Conservation (phyloP, 805 yeast species). For the Myxozyma mucilagina region DNA sequence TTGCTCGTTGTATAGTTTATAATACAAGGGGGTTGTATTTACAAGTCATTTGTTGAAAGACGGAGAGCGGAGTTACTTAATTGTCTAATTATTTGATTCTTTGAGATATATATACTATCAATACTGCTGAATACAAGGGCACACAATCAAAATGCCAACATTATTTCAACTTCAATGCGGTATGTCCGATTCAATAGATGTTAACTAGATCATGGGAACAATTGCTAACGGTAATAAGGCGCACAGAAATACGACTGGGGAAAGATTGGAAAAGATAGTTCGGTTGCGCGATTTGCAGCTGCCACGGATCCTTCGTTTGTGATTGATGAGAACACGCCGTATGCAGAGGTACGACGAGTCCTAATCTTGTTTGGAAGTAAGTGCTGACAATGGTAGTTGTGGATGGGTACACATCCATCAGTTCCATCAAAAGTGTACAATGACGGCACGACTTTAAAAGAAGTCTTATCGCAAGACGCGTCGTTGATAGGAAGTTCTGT, state of each 20-base stretch:
- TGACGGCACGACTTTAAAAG: slow-evolving; percentile 62
- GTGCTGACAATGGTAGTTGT: slow-evolving; percentile 46
- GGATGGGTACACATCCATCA: slow-evolving; percentile 99
- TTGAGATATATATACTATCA: too few species aligned
- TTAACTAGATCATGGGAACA: neutral
- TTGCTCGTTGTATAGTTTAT: too few species aligned
- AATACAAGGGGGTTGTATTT: too few species aligned
- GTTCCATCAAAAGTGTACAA: slow-evolving; percentile 71
- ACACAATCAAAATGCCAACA: slow-evolving; percentile 14
- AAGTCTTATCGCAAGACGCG: slow-evolving; percentile 62
- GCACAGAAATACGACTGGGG: slow-evolving; percentile 39
- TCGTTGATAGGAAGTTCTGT: slow-evolving; percentile 59
- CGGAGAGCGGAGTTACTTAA: too few species aligned
- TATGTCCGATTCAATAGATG: neutral
- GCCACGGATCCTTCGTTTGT: slow-evolving; percentile 60
- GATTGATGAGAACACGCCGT: slow-evolving; percentile 76
- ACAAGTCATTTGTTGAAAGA: too few species aligned
- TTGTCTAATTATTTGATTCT: too few species aligned
- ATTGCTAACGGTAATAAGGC: slow-evolving; percentile 4
- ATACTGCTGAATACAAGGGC: too few species aligned
- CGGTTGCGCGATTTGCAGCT: slow-evolving; percentile 86
- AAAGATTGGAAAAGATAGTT: slow-evolving; percentile 76
- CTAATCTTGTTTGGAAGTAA: neutral
- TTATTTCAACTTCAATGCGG: slow-evolving; percentile 44
- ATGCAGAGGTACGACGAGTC: slow-evolving; percentile 62